phyloP scores from a whole-genome alignment of 495 filamentous ascomycete species.

The Aspergillus ellipticus region DNA sequence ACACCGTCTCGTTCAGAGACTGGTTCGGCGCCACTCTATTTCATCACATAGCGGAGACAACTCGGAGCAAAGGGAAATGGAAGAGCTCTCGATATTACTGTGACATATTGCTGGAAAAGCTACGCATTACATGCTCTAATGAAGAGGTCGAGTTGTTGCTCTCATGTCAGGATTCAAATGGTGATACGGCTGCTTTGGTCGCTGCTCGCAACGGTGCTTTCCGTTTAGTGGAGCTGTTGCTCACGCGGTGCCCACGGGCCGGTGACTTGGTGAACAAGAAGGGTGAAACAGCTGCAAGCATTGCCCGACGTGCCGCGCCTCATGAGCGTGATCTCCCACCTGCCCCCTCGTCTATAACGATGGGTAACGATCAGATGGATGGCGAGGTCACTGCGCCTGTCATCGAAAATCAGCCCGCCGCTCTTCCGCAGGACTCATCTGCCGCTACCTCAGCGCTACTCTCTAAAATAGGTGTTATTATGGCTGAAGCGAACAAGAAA shows the following conservation, averaged over 20 bases:
- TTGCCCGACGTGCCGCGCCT: slow-evolving; percentile 48
- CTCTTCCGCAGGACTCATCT: slow-evolving; percentile 21
- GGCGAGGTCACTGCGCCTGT: slow-evolving; percentile 20
- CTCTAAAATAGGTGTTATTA: slow-evolving; percentile 39
- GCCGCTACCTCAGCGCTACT: slow-evolving; percentile 34
- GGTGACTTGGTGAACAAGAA: slow-evolving; percentile 76
- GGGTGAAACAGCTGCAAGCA: slow-evolving; percentile 71
- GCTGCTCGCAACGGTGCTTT: slow-evolving; percentile 65
- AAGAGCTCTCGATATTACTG: slow-evolving; percentile 87
- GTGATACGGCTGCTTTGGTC: slow-evolving; percentile 86
- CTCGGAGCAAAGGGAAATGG: slow-evolving; percentile 71
- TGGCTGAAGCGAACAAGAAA: slow-evolving; percentile 44
- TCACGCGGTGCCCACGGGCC: slow-evolving; percentile 60
- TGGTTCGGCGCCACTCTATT: slow-evolving; percentile 79
- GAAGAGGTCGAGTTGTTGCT: slow-evolving; percentile 63
- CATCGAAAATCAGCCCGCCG: slow-evolving; percentile 23
- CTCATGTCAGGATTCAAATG: slow-evolving; percentile 76
- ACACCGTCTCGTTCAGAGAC: slow-evolving; percentile 72
- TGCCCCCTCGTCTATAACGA: slow-evolving; percentile 41
- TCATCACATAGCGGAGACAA: slow-evolving; percentile 86
- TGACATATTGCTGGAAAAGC: slow-evolving; percentile 80
- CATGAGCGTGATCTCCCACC: slow-evolving; percentile 35
- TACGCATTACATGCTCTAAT: slow-evolving; percentile 62
- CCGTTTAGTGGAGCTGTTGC: slow-evolving; percentile 40
- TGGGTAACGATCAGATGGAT: slow-evolving; percentile 42